These are phyloP conservation scores for Xerocomellus chrysenteron DNA, from an alignment of 768 basidiomycete genomes.

Conservation along the genomic window DNA sequence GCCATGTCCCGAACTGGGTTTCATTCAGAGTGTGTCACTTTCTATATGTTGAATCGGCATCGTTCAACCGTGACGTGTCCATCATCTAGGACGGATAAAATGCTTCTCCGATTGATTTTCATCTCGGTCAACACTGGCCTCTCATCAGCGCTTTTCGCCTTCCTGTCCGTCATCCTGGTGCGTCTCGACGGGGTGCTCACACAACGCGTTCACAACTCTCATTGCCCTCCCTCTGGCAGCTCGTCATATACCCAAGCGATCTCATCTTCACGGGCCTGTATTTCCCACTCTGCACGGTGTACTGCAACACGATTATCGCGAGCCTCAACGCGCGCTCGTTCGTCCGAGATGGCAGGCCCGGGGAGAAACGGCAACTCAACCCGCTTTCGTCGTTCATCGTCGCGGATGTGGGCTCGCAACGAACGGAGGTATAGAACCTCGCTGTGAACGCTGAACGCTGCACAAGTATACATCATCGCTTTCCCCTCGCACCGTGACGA, in stretches of 20 bases:
- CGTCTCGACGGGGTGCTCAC: background rate
- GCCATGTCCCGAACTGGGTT: too few species aligned
- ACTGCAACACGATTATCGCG: constrained; percentile 35
- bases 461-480: background rate
- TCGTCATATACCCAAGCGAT: constrained; percentile 23
- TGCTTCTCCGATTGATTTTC: constrained; percentile 25
- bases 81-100: constrained; percentile 22
- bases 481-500: background rate
- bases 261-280: constrained; percentile 26
- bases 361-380: background rate
- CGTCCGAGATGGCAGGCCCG: constrained; percentile 1
- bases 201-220: background rate
- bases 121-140: constrained; percentile 25
- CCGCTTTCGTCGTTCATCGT: background rate
- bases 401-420: background rate
- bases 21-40: too few species aligned
- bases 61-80: background rate
- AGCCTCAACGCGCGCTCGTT: constrained; percentile 31
- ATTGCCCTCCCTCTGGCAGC: constrained; percentile 3
- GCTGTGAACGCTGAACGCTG: too few species aligned
- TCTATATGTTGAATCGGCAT: too few species aligned
- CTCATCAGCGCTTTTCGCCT: constrained; percentile 22
- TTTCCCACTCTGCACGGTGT: constrained; percentile 33
- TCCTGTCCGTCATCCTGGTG: constrained; percentile 21
- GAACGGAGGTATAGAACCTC: background rate